Conservation (phyloP, 352 stramenopile species). For the Globisporangium heterothallicum region DNA sequence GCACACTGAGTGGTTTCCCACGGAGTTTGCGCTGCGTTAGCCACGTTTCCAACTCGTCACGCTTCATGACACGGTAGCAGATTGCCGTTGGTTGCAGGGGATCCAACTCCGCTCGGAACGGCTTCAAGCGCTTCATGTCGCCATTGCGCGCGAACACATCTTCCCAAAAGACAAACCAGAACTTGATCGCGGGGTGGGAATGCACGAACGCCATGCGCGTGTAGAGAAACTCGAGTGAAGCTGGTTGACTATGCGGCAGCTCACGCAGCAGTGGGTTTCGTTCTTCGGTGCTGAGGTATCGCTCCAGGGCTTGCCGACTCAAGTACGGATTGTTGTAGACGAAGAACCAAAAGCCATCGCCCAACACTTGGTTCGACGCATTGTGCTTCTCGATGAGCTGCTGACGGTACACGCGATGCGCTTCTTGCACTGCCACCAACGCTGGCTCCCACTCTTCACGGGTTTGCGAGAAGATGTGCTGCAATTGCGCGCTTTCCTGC, state of each 20-base stretch:
- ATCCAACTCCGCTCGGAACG: slow-evolving; percentile 18
- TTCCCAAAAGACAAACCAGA: slow-evolving; percentile 52
- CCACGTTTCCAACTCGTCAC: slow-evolving; percentile 23
- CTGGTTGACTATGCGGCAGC: slow-evolving; percentile 16
- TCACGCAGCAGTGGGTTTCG: slow-evolving; percentile 16
- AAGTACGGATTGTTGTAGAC: slow-evolving; percentile 34
- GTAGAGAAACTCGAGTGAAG: slow-evolving; percentile 30
- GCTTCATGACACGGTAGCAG: slow-evolving; percentile 28
- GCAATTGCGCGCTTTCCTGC: slow-evolving; percentile 19
- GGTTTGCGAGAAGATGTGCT: slow-evolving; percentile 19
- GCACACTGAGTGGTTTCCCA: not conserved
- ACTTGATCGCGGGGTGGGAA: slow-evolving; percentile 18
- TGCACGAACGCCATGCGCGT: slow-evolving; percentile 24
- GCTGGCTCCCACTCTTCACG: slow-evolving; percentile 10
- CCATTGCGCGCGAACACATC: slow-evolving; percentile 35
- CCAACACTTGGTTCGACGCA: slow-evolving; percentile 21
- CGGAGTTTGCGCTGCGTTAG: slow-evolving; percentile 6
- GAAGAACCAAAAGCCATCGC: slow-evolving; percentile 38
- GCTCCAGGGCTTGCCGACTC: slow-evolving; percentile 13
- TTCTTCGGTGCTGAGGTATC: slow-evolving; percentile 23
- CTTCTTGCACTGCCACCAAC: slow-evolving; percentile 8
- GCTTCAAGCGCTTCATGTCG: slow-evolving; percentile 23
- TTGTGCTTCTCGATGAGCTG: slow-evolving; percentile 15
- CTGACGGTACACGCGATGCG: slow-evolving; percentile 21
- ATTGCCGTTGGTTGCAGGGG: slow-evolving; percentile 22